phyloP scores from a whole-genome alignment of 2,329 filamentous ascomycete genomes.

The Ophiostoma triangulosporum region DNA sequence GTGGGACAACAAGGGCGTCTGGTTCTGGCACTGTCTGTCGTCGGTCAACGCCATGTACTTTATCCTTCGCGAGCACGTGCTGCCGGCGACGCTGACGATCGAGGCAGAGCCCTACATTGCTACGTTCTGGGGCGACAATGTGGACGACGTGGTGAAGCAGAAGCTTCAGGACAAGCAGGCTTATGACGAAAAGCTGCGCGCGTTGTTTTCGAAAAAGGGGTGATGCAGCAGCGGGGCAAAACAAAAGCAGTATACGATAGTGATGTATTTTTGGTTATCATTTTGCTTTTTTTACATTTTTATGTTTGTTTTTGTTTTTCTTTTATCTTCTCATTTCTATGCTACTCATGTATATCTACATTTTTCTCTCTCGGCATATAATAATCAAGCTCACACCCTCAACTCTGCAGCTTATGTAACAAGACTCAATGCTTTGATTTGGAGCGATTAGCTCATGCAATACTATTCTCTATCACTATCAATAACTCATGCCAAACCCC shows the following conservation, averaged over 20 bases:
- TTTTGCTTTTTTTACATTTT: neutral
- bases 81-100: neutral
- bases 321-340: neutral
- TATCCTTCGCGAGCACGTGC: neutral
- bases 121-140: neutral
- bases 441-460: neutral
- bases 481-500: no score
- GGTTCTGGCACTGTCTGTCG: slow-evolving; percentile 2
- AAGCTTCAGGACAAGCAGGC: neutral
- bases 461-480: neutral
- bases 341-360: neutral
- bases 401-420: no score
- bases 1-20: slow-evolving; percentile 1
- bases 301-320: neutral
- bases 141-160: neutral
- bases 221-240: neutral
- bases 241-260: neutral
- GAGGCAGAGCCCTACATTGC: neutral
- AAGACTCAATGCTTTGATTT: no score
- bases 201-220: neutral
- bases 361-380: neutral
- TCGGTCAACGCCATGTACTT: slow-evolving; percentile 3
- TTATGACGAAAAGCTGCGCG: neutral
- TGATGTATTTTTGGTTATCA: neutral
- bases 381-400: no score